phyloP scores from a whole-genome alignment of 108 stramenopile genomes.

The Aureococcus anophagefferens region DNA sequence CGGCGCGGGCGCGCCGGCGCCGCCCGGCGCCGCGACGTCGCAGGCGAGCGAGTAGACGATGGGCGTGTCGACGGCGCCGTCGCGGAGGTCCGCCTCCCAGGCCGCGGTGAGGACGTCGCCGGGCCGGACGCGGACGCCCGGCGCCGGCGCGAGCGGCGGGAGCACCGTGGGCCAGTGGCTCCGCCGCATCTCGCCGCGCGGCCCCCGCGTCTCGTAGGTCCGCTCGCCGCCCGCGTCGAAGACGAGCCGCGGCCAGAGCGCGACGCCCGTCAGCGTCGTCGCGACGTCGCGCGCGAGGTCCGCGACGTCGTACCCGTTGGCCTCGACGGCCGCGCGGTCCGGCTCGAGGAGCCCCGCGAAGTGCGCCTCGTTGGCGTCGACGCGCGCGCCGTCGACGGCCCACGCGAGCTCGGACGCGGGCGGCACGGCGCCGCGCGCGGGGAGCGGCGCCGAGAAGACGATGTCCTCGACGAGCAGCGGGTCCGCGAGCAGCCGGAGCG shows the following conservation, averaged over 20 bases:
- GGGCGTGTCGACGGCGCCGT: too few species aligned
- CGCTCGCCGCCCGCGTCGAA: slow-evolving; percentile 14
- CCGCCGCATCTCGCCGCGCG: slow-evolving; percentile 42
- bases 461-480: slow-evolving; percentile 54
- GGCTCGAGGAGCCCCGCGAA: slow-evolving; percentile 37
- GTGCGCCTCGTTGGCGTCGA: slow-evolving; percentile 26
- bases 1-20: too few species aligned
- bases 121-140: slow-evolving; percentile 14
- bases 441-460: slow-evolving; percentile 24
- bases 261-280: slow-evolving; percentile 42
- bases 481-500: slow-evolving; percentile 46
- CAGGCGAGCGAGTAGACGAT: too few species aligned
- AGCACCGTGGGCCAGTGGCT: slow-evolving; percentile 64
- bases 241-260: slow-evolving; percentile 52
- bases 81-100: background rate
- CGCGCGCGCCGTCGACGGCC: slow-evolving; percentile 27
- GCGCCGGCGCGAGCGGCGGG: slow-evolving; percentile 40
- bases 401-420: slow-evolving; percentile 11
- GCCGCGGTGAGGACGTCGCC: background rate
- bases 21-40: too few species aligned
- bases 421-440: background rate
- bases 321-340: slow-evolving; percentile 21
- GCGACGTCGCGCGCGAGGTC: slow-evolving; percentile 26
- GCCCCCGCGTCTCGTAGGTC: slow-evolving; percentile 30
- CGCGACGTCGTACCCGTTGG: slow-evolving; percentile 24